These are phyloP conservation scores for Aureobasidium subglaciale DNA, from an alignment of 2,329 filamentous ascomycete species.

Conservation along the genomic window DNA sequence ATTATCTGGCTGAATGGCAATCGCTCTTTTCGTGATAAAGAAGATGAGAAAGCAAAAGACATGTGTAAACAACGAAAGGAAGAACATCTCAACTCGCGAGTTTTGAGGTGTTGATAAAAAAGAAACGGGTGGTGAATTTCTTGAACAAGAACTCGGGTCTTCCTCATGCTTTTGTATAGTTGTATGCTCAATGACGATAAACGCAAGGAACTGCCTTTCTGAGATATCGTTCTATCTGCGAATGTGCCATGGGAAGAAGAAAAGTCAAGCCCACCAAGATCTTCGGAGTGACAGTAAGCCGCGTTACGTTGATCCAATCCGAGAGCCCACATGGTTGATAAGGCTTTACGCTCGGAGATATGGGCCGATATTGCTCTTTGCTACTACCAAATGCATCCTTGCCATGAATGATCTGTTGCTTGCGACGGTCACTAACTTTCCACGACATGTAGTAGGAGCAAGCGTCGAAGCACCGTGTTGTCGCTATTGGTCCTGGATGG, in stretches of 20 bases:
- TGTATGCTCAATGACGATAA: background rate
- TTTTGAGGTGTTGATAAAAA: too few species aligned
- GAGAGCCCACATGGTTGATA: background rate
- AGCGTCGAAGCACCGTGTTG: background rate
- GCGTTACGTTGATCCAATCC: conserved; percentile 12
- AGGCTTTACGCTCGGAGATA: conserved; percentile 6
- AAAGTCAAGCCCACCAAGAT: background rate
- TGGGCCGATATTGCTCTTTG: too few species aligned
- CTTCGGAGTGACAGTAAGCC: background rate
- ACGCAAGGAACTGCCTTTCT: background rate
- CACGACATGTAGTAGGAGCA: background rate
- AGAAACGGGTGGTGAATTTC: too few species aligned
- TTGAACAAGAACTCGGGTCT: too few species aligned
- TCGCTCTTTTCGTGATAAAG: background rate
- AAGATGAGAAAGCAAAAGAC: conserved; percentile 13
- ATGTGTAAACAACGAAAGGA: conserved; percentile 5
- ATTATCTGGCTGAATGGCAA: background rate
- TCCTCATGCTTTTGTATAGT: background rate
- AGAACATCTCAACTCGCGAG: background rate
- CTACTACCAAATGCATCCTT: too few species aligned
- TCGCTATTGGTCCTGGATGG: background rate
- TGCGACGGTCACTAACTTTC: too few species aligned
- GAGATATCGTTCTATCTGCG: background rate
- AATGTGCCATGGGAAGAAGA: background rate
- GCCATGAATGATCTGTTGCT: too few species aligned